A percentile compares a stretch with the other conserved stretches of the same genome.
phyloP scores from a whole-genome alignment of 495 filamentous ascomycete genomes.

The Extremus antarcticus region DNA sequence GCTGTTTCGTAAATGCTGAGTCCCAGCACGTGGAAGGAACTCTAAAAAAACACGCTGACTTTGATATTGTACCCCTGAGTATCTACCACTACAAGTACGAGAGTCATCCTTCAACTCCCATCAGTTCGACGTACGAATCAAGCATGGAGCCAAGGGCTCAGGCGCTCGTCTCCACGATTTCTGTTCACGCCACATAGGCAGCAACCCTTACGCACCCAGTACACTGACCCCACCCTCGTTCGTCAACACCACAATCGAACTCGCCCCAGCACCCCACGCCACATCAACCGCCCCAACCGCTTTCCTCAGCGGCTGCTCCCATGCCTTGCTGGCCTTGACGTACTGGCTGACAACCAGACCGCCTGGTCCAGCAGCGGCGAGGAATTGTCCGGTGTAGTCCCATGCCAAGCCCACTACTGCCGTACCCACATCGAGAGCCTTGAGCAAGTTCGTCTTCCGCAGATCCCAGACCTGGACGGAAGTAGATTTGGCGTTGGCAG shows the following conservation, averaged over 20 bases:
- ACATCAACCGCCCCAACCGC: slow-evolving; percentile 63
- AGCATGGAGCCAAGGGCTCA: no score
- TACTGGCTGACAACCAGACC: slow-evolving; percentile 84
- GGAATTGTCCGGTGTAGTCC: slow-evolving; percentile 93
- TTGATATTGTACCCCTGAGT: background rate
- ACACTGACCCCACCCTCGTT: slow-evolving; percentile 62
- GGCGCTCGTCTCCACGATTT: no score
- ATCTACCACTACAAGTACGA: background rate
- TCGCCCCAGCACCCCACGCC: slow-evolving; percentile 66
- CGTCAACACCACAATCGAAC: slow-evolving; percentile 61
- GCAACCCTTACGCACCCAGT: slow-evolving; percentile 33
- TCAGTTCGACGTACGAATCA: background rate
- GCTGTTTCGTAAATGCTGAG: no score
- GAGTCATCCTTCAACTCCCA: no score
- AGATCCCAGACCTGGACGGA: slow-evolving; percentile 82
- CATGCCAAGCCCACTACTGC: slow-evolving; percentile 61
- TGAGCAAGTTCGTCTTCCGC: slow-evolving; percentile 64
- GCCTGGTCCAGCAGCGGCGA: slow-evolving; percentile 68
- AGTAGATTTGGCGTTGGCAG: slow-evolving; percentile 58
- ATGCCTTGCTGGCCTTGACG: slow-evolving; percentile 66
- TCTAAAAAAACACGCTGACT: background rate
- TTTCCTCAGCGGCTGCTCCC: slow-evolving; percentile 75
- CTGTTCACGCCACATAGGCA: no score
- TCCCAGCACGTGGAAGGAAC: no score
- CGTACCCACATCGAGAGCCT: slow-evolving; percentile 72